Percentiles rank a stretch among this genome's conserved stretches.
phyloP scores from a whole-genome alignment of 306 rosid genomes.

The Luffa acutangula region DNA sequence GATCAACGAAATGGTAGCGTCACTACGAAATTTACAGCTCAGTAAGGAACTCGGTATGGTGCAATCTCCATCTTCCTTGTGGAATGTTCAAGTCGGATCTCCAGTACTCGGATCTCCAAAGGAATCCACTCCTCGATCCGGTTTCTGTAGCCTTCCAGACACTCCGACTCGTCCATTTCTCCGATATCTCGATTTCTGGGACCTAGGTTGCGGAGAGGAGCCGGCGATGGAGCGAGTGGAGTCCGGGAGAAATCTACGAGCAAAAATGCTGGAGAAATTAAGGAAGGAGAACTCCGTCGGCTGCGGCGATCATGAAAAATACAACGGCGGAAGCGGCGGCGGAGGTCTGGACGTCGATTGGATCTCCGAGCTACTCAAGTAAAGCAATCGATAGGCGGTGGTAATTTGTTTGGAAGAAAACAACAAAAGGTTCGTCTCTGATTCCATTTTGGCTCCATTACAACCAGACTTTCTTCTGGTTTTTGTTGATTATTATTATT shows the following conservation, averaged over 20 bases:
- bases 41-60: constrained; percentile 51
- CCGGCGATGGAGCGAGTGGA: constrained; percentile 91
- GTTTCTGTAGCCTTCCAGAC: constrained; percentile 49
- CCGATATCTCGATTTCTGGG: constrained; percentile 46
- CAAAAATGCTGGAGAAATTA: constrained; percentile 65
- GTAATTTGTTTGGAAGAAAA: not conserved
- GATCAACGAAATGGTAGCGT: constrained; percentile 46
- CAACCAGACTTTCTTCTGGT: not conserved
- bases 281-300: constrained; percentile 65
- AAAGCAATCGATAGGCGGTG: constrained; percentile 6
- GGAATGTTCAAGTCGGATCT: constrained; percentile 44
- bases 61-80: constrained; percentile 36
- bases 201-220: constrained; percentile 48
- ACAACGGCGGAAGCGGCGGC: constrained; percentile 13
- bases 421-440: not conserved
- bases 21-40: constrained; percentile 53
- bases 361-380: constrained; percentile 72
- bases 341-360: constrained; percentile 68
- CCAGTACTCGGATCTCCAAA: constrained; percentile 62
- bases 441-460: not conserved
- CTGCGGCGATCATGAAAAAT: constrained; percentile 15
- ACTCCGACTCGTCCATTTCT: constrained; percentile 61
- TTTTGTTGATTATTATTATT: not conserved
- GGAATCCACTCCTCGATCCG: constrained; percentile 58
- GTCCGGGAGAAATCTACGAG: constrained; percentile 65